Evolutionary conservation across 352 stramenopile genomes (phyloP).

Genomic region (Phytophthora hybrid): DNA sequence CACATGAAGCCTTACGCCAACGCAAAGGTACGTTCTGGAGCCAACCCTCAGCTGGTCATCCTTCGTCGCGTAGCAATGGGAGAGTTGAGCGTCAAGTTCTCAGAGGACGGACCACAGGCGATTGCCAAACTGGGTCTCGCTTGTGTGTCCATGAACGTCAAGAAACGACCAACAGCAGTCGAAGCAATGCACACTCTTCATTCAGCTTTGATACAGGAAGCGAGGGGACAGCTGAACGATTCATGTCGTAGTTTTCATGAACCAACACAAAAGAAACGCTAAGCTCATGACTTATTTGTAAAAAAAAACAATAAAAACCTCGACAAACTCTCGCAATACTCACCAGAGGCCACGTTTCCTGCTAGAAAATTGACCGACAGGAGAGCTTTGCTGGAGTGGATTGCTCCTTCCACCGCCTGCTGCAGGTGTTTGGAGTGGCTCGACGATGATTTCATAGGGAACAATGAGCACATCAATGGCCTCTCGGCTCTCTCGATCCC

Average conservation of each 20-base stretch:
- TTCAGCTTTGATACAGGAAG: constrained; percentile 13
- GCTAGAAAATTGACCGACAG: too few relatives aligned
- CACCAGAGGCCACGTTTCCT: too few relatives aligned
- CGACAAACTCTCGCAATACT: too few relatives aligned
- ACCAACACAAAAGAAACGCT: background rate
- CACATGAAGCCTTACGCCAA: constrained; percentile 25
- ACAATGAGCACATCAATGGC: background rate
- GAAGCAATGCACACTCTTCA: constrained; percentile 24
- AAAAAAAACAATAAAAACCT: too few relatives aligned
- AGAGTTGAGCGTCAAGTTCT: constrained; percentile 41
- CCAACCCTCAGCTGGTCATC: constrained; percentile 32
- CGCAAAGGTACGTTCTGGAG: constrained; percentile 12
- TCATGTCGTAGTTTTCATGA: background rate
- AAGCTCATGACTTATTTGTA: too few relatives aligned
- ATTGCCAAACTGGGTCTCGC: constrained; percentile 31
- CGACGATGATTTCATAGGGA: background rate
- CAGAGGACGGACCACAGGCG: constrained; percentile 2
- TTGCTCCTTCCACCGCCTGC: too few relatives aligned
- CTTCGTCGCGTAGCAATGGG: constrained; percentile 43
- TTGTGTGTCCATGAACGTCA: constrained; percentile 41
- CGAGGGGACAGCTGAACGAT: background rate
- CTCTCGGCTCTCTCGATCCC: background rate
- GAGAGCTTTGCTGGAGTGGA: too few relatives aligned
- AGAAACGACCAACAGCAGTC: constrained; percentile 26
- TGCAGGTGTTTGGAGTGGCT: too few relatives aligned